phyloP scores from a whole-genome alignment of 2,329 filamentous ascomycete species.

The Nothomitra cinnamomea region DNA sequence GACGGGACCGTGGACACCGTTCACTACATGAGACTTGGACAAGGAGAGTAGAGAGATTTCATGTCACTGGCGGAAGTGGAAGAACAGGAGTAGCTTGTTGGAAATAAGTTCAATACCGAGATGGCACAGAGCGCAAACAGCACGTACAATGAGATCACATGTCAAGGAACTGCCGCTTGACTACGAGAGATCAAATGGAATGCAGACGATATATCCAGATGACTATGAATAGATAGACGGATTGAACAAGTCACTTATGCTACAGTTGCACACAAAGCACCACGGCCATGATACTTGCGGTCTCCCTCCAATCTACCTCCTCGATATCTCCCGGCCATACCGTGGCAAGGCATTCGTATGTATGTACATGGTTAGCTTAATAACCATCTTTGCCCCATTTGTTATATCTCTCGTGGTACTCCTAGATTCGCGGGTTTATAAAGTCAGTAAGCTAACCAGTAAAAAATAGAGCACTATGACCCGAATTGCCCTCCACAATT shows the following conservation, averaged over 20 bases:
- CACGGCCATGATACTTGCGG: neutral
- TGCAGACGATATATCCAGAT: no score
- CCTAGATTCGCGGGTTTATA: slow-evolving; percentile 28
- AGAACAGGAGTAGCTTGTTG: no score
- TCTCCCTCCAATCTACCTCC: neutral
- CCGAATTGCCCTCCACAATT: slow-evolving; percentile 3
- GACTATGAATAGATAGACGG: neutral
- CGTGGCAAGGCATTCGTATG: neutral
- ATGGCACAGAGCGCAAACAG: no score
- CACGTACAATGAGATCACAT: no score
- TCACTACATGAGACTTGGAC: no score
- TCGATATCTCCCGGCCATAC: neutral
- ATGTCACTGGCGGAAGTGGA: no score
- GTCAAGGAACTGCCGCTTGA: no score
- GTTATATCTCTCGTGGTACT: slow-evolving; percentile 94
- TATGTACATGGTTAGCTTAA: slow-evolving; percentile 21
- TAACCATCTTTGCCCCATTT: slow-evolving; percentile 99
- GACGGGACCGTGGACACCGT: no score
- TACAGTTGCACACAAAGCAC: neutral
- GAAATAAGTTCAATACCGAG: no score
- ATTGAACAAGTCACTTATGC: neutral
- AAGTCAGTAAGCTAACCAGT: neutral
- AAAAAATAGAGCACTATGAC: neutral
- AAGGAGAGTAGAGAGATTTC: no score
- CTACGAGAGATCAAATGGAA: no score